Evolutionary conservation across 176 grass and related monocot genomes (phyloP), one percentile per base, ranked within the genome.

Genomic region (Cocos nucifera): DNA sequence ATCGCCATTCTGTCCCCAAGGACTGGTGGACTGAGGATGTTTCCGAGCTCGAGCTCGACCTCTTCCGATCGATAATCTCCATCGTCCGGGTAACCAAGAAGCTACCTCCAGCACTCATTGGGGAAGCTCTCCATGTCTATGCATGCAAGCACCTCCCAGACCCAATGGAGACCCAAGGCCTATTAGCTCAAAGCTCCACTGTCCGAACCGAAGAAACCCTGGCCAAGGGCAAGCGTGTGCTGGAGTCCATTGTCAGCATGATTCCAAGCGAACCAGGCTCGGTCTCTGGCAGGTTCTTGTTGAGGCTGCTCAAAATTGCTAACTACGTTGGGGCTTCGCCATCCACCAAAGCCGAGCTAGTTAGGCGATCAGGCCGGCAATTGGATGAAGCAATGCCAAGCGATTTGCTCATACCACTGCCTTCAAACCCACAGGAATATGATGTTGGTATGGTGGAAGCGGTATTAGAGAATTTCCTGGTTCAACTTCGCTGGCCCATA

Each of bases 1-100:
- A 69, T 54, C 75, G 75, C 52, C 76, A 64, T 52, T 80, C 87
- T 6, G 83, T 80, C 18, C 92, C 92, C 48, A 97, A 80, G 74
- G 92, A 97, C 54, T 97, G 92, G 92, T 97, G 87, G 87, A 97
- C 92, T 14, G 92, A 97, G 85, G 92, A 97, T 64, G 39, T 97
- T 15, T 90, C 92, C n/a, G 87, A 91, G 54, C 78, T 97, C 4
- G 84, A 97, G 61, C 62, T 97, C 17, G 92, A 97, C 63, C 78
- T 97, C 55, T 97, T 97, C 71, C 78, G 84, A 16, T 83, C 92
- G 0, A 59, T 97, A 53, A 56, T 91, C 35, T 83, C 78, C 75
- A 91, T 87, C 44, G 73, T 97, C n/a, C 78, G 83, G 58, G 79
- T 87, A 16, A 62, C 84, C 21, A 64, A 83, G 19, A 53, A 69